phyloP scores from a whole-genome alignment of 352 stramenopile genomes.

The Phytophthora chlamydospora region DNA sequence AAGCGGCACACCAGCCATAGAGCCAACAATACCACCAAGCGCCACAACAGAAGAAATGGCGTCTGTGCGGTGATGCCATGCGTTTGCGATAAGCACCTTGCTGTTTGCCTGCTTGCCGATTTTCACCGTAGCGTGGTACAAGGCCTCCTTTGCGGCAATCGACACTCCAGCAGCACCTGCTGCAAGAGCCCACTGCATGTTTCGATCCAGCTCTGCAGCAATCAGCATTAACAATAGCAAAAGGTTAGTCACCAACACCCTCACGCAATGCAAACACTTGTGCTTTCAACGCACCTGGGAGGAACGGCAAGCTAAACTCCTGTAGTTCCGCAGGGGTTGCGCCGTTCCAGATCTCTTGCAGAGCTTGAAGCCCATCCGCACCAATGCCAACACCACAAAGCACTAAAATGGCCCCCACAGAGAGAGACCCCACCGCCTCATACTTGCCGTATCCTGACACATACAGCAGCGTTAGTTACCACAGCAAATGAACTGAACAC shows the following conservation, averaged over 20 bases:
- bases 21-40: conserved; percentile 76
- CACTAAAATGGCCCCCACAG: conserved; percentile 86
- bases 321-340: conserved; percentile 29
- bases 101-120: conserved; percentile 94
- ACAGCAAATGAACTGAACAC: neutral
- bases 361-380: conserved; percentile 67
- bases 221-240: neutral
- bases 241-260: neutral
- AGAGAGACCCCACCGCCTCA: conserved; percentile 88
- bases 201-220: conserved; percentile 50
- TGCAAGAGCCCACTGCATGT: conserved; percentile 72
- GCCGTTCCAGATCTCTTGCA: conserved; percentile 73
- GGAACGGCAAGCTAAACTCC: conserved; percentile 51
- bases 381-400: conserved; percentile 75
- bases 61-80: conserved; percentile 95
- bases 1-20: conserved; percentile 69
- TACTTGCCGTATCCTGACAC: conserved; percentile 86
- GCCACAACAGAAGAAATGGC: conserved; percentile 91
- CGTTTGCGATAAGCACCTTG: conserved; percentile 97
- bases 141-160: conserved; percentile 94
- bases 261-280: neutral
- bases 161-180: conserved; percentile 87
- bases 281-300: conserved; percentile 38
- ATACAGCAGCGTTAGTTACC: neutral
- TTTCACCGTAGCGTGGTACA: conserved; percentile 93